phyloP scores from a whole-genome alignment of 495 filamentous ascomycete species.

The Hyaloscypha variabilis region DNA sequence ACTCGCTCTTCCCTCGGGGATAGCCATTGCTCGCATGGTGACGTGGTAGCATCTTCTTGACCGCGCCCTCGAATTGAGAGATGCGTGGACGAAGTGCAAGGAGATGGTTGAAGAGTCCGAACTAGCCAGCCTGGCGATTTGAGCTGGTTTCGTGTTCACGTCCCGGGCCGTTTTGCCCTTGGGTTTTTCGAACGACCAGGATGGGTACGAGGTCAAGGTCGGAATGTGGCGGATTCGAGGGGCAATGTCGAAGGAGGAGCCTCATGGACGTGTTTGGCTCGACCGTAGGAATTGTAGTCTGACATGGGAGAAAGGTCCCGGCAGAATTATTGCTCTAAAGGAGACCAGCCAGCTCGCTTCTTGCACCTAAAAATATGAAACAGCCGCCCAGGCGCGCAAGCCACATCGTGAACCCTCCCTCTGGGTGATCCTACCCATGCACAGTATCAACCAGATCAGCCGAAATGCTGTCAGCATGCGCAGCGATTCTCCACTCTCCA shows the following conservation, averaged over 20 bases:
- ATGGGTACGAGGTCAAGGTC: slow-evolving; percentile 7
- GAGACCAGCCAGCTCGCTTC: slow-evolving; percentile 9
- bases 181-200: slow-evolving; percentile 15
- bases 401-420: neutral
- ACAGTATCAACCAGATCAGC: neutral
- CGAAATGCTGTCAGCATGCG: neutral
- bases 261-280: slow-evolving; percentile 10
- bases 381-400: slow-evolving; percentile 17
- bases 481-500: neutral
- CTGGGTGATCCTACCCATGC: neutral
- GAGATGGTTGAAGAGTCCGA: slow-evolving; percentile 11
- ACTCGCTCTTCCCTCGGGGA: slow-evolving; percentile 51
- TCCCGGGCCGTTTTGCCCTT: slow-evolving; percentile 27
- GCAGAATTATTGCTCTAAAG: slow-evolving; percentile 3
- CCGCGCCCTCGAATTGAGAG: slow-evolving; percentile 1
- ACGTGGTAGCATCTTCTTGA: slow-evolving; percentile 55
- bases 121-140: slow-evolving; percentile 21
- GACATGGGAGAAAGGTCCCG: slow-evolving; percentile 9
- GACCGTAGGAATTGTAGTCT: slow-evolving; percentile 6
- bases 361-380: slow-evolving; percentile 7
- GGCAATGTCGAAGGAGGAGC: neutral
- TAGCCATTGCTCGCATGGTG: slow-evolving; percentile 73
- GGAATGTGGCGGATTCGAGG: neutral
- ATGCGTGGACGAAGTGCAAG: neutral
- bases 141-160: slow-evolving; percentile 27